Evolutionary conservation across 2,329 filamentous ascomycete genomes (phyloP).

Genomic region (Fusarium nisikadoi): DNA sequence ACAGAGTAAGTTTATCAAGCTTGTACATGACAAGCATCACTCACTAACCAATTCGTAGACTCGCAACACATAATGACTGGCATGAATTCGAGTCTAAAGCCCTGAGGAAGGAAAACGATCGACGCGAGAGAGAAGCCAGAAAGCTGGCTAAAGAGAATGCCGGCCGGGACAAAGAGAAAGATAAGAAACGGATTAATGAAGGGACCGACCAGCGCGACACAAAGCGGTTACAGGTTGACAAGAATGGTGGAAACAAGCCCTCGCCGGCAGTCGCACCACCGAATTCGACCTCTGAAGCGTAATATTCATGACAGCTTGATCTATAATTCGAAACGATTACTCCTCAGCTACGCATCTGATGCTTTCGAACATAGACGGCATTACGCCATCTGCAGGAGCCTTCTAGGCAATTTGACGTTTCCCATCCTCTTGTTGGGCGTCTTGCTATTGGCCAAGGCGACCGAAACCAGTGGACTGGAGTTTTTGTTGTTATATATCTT

Average conservation of each 20-base stretch:
- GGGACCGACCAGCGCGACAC: slow-evolving; percentile 46
- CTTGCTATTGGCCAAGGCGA: not conserved
- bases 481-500: slow-evolving; percentile 16
- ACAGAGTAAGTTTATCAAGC: slow-evolving; percentile 73
- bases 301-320: not conserved
- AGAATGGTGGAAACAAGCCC: slow-evolving; percentile 33
- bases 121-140: slow-evolving; percentile 65
- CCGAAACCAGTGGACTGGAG: slow-evolving; percentile 6
- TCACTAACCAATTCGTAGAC: slow-evolving; percentile 59
- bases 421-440: slow-evolving; percentile 8
- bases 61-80: slow-evolving; percentile 90
- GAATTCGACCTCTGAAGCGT: slow-evolving; percentile 27
- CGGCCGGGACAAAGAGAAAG: slow-evolving; percentile 48
- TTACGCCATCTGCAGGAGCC: slow-evolving; percentile 12
- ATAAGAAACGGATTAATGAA: slow-evolving; percentile 55
- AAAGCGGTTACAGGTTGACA: slow-evolving; percentile 50
- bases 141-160: slow-evolving; percentile 55
- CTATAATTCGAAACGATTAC: not conserved
- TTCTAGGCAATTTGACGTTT: not conserved
- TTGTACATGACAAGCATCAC: not conserved
- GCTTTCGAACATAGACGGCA: not conserved
- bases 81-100: slow-evolving; percentile 99
- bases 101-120: slow-evolving; percentile 87
- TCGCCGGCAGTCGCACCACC: slow-evolving; percentile 5
- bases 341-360: not conserved